Percentiles rank a stretch among this genome's conserved stretches.
Evolutionary conservation across 306 rosid genomes (phyloP).

Genomic region (Cicer bijugum): DNA sequence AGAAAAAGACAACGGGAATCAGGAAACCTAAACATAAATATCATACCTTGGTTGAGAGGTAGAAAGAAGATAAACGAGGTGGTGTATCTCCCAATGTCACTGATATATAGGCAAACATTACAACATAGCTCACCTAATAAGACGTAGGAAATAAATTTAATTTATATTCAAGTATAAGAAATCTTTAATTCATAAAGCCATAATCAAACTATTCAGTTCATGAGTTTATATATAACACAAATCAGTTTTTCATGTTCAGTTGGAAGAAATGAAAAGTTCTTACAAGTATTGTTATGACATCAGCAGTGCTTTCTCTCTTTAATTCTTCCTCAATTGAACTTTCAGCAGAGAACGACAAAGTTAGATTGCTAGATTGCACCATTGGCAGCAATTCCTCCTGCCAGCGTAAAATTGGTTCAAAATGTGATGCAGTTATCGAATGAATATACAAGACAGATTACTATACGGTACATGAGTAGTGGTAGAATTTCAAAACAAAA

Average conservation of each 20-base stretch:
- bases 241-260: constrained; percentile 26
- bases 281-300: constrained; percentile 85
- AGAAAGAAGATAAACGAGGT: constrained; percentile 64
- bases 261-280: constrained; percentile 44
- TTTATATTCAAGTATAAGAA: constrained; percentile 26
- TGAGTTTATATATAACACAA: constrained; percentile 19
- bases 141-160: constrained; percentile 42
- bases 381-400: constrained; percentile 89
- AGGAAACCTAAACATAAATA: constrained; percentile 31
- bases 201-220: constrained; percentile 35
- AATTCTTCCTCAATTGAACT: constrained; percentile 95
- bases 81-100: constrained; percentile 84
- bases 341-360: constrained; percentile 86
- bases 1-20: constrained; percentile 8
- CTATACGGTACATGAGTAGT: not conserved
- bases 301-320: constrained; percentile 98
- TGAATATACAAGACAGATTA: not conserved
- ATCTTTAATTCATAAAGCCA: constrained; percentile 17
- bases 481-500: constrained; percentile 16
- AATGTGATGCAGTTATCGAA: constrained; percentile 20
- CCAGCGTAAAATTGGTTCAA: constrained; percentile 46
- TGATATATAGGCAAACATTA: constrained; percentile 92
- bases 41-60: constrained; percentile 85
- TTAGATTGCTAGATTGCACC: constrained; percentile 81
- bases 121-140: constrained; percentile 90